These are phyloP conservation scores for Zygosaccharomyces kombuchaensis DNA, from an alignment of 805 yeast species.

Conservation along the genomic window DNA sequence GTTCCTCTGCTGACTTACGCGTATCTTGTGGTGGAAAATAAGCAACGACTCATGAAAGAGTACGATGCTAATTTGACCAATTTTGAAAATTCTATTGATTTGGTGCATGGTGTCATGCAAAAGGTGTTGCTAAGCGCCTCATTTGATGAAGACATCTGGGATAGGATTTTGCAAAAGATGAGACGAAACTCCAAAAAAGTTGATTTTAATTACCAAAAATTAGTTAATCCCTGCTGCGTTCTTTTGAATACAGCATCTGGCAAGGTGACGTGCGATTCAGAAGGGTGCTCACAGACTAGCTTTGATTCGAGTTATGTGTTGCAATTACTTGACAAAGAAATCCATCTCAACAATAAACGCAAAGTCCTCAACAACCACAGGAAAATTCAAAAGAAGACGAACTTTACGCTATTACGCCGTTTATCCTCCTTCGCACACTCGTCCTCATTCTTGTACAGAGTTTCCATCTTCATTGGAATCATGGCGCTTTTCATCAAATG, in stretches of 20 bases:
- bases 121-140: conserved; percentile 31
- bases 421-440: conserved; percentile 8
- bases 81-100: conserved; percentile 34
- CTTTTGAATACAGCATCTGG: conserved; percentile 28
- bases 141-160: conserved; percentile 18
- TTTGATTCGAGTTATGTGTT: conserved; percentile 9
- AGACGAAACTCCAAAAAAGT: conserved; percentile 3
- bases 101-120: conserved; percentile 40
- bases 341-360: conserved; percentile 16
- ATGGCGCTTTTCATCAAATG: conserved; percentile 12
- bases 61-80: conserved; percentile 19
- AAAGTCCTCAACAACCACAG: conserved; percentile 6
- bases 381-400: conserved; percentile 3
- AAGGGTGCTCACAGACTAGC: not conserved
- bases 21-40: conserved; percentile 46
- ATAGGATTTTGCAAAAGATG: conserved; percentile 13
- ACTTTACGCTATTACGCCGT: conserved; percentile 6
- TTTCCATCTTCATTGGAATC: conserved; percentile 15
- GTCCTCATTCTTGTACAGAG: conserved; percentile 11
- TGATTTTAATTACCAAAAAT: conserved; percentile 8
- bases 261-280: not conserved
- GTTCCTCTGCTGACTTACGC: conserved; percentile 59
- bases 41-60: conserved; percentile 40
- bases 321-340: conserved; percentile 18
- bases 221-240: conserved; percentile 29